Conservation (phyloP, 495 filamentous ascomycete species). For the Hyaloscypha bicolor region DNA sequence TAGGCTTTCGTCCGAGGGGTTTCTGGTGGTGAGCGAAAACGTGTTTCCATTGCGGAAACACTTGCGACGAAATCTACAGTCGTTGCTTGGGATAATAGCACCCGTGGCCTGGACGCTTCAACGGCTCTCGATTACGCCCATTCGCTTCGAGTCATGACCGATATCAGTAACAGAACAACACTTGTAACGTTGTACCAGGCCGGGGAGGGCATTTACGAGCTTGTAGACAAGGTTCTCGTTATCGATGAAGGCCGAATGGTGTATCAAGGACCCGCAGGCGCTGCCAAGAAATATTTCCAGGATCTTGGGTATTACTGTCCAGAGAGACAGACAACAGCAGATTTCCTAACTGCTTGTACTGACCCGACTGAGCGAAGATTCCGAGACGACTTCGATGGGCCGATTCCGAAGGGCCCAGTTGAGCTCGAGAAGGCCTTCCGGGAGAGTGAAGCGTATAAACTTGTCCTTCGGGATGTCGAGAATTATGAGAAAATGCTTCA, state of each 20-base stretch:
- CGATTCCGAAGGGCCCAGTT: conserved; percentile 69
- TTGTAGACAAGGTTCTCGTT: conserved; percentile 77
- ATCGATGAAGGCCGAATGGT: conserved; percentile 74
- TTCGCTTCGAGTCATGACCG: conserved; percentile 66
- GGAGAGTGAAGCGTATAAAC: conserved; percentile 61
- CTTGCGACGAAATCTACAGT: conserved; percentile 67
- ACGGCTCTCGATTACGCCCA: conserved; percentile 79
- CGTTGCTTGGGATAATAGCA: conserved; percentile 76
- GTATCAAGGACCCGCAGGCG: conserved; percentile 60
- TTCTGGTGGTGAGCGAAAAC: conserved; percentile 72
- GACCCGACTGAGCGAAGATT: conserved; percentile 61
- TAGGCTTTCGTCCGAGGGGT: conserved; percentile 62
- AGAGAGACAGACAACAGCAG: conserved; percentile 57
- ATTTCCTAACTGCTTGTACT: conserved; percentile 73
- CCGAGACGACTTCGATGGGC: conserved; percentile 63
- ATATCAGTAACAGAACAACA: conserved; percentile 64
- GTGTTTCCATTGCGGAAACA: conserved; percentile 71
- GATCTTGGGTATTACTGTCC: conserved; percentile 57
- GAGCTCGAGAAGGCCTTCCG: conserved; percentile 71
- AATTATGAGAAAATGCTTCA: conserved; percentile 63
- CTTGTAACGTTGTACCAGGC: conserved; percentile 82
- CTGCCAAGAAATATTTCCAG: conserved; percentile 61
- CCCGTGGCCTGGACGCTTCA: conserved; percentile 76
- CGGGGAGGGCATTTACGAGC: conserved; percentile 69
- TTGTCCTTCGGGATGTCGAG: conserved; percentile 60